Evolutionary conservation across 1,284 basidiomycete species (phyloP).

Genomic region (Serendipita sp.): DNA sequence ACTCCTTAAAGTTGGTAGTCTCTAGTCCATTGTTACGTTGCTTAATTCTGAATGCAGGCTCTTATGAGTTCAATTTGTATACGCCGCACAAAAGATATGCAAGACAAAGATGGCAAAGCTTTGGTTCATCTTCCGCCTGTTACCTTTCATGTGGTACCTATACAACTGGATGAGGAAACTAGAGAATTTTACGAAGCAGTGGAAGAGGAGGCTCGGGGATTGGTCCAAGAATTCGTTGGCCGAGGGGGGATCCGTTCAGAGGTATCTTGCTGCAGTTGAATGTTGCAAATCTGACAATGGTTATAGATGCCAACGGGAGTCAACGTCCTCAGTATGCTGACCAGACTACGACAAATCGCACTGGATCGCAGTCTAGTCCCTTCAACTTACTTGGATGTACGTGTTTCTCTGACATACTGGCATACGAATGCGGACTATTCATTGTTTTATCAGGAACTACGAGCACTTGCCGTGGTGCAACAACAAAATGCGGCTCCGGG

Average conservation of each 20-base stretch:
- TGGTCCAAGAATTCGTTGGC: conserved; percentile 43
- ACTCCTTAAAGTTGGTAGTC: background rate
- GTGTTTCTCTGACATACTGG: conserved; percentile 22
- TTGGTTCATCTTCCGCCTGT: conserved; percentile 68
- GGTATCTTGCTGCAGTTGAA: background rate
- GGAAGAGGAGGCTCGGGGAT: conserved; percentile 44
- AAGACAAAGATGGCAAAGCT: conserved; percentile 57
- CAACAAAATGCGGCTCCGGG: background rate
- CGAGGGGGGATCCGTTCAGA: conserved; percentile 17
- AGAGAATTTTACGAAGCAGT: conserved; percentile 65
- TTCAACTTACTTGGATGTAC: conserved; percentile 55
- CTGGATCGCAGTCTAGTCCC: conserved; percentile 73
- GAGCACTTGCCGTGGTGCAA: background rate
- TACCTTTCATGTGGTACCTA: conserved; percentile 13
- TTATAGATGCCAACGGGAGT: conserved; percentile 37
- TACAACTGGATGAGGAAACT: conserved; percentile 42
- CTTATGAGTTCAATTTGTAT: conserved; percentile 76
- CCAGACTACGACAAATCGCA: conserved; percentile 73
- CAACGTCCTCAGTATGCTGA: conserved; percentile 69
- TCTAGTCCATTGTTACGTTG: background rate
- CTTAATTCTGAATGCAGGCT: conserved; percentile 31
- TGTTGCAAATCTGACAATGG: conserved; percentile 5
- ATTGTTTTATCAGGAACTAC: background rate
- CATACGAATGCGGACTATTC: background rate
- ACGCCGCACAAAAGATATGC: conserved; percentile 83